Percentiles rank a stretch among this genome's conserved stretches.
Conservation (phyloP, 2,329 filamentous ascomycete species). For the Alternaria conjuncta region DNA sequence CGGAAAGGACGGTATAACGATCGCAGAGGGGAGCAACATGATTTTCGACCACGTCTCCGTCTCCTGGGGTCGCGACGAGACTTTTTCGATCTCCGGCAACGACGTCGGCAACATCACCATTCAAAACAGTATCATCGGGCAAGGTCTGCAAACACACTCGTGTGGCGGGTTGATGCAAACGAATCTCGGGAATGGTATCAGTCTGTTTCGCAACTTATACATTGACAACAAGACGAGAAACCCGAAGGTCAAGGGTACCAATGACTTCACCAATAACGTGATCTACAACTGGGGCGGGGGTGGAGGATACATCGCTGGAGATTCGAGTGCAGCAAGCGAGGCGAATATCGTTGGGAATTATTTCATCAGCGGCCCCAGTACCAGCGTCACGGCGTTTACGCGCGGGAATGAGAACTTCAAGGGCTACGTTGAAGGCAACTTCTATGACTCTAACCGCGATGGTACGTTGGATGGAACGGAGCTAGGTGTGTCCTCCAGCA, state of each 20-base stretch:
- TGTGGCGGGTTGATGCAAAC: slow-evolving; percentile 62
- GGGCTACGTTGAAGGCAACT: slow-evolving; percentile 61
- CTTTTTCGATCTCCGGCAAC: slow-evolving; percentile 59
- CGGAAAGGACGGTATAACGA: slow-evolving; percentile 62
- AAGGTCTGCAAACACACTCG: slow-evolving; percentile 61
- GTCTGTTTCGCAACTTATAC: slow-evolving; percentile 62
- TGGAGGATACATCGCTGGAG: slow-evolving; percentile 63
- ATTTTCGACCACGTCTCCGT: slow-evolving; percentile 64
- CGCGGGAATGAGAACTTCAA: slow-evolving; percentile 63
- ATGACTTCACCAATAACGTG: slow-evolving; percentile 60
- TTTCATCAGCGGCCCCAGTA: slow-evolving; percentile 62
- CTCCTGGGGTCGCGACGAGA: slow-evolving; percentile 64
- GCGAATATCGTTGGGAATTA: slow-evolving; percentile 65
- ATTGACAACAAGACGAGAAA: slow-evolving; percentile 65
- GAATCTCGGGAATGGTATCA: slow-evolving; percentile 53
- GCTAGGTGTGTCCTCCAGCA: slow-evolving; percentile 51
- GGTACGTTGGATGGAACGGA: slow-evolving; percentile 58
- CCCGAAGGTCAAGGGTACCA: slow-evolving; percentile 63
- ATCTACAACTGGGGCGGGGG: slow-evolving; percentile 64
- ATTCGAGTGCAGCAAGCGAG: slow-evolving; percentile 55
- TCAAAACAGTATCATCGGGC: slow-evolving; percentile 61
- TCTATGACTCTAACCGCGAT: slow-evolving; percentile 59
- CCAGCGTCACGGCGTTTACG: slow-evolving; percentile 59
- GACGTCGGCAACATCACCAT: slow-evolving; percentile 58
- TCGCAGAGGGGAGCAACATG: slow-evolving; percentile 61